Base-by-base conservation (phyloP, 2,329 filamentous ascomycete genomes). In the Colletotrichum musicola region DNA sequence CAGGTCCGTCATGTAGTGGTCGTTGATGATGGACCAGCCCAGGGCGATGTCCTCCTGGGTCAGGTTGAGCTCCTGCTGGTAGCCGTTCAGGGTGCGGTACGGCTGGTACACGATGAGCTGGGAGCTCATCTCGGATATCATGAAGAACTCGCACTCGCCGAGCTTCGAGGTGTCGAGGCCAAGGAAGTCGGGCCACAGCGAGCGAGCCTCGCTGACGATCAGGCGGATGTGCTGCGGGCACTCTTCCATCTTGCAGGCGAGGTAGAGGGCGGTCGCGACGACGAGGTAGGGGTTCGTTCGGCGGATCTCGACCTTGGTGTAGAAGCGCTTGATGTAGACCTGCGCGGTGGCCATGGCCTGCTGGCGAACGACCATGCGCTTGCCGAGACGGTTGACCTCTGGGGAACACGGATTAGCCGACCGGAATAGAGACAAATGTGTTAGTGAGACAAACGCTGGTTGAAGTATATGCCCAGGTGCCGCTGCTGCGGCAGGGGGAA, bases 161-260 rank as follows among this genome's bases (percentile, higher is more conserved):
- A 98, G 87, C 75, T 94, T 93, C 63, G 92, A 90, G 9, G 93
- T 92, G 78, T 97, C 94, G 66, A 90, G 88, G 47, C 88, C 85
- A 73, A 93, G 89, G 68, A 92, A 88, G 72, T 95, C 93, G 75
- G 93, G 91, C 93, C 94, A 97, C 68, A 97, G 86, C 66, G 92
- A 89, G 40, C 94, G 90, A 4, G 95, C 94, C 79, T 99, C 96
- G 54, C 90, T 91, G 12, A 96, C 91, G 67, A 99, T 91, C 71
- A 97, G 88, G 35, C 96, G 89, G 75, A 99, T 98, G 79, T 99
- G 96, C 79, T 98, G 95, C 3, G 96, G 96, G 58, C 91, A 95
- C 80, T 99, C 96, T 79, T 99, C 96, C 89, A 97, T 97, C 82
- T 99, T 99, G 83, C 94, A 97, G 20, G 96, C 95, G 42, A 99